phyloP scores from a whole-genome alignment of 805 yeast species.

The Wickerhamomyces rabaulensis region DNA sequence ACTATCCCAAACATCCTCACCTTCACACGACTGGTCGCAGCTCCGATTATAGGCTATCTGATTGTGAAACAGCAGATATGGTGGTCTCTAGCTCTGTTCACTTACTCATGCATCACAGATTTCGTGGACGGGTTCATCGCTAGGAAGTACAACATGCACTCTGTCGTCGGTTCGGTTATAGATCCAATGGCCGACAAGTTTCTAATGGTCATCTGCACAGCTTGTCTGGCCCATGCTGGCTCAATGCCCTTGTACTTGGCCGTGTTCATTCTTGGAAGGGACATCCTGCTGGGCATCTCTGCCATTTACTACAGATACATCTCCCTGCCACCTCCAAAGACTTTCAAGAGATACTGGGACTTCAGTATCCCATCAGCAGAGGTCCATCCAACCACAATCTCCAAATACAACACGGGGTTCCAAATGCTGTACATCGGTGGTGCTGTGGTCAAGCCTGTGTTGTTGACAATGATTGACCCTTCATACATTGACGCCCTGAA shows the following conservation, averaged over 20 bases:
- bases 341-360: constrained; percentile 70
- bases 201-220: constrained; percentile 81
- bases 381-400: constrained; percentile 80
- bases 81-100: constrained; percentile 67
- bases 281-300: constrained; percentile 62
- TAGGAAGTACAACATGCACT: constrained; percentile 65
- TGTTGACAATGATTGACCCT: constrained; percentile 30
- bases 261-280: constrained; percentile 75
- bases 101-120: constrained; percentile 87
- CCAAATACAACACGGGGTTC: constrained; percentile 84
- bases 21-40: constrained; percentile 66
- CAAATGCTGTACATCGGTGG: constrained; percentile 86
- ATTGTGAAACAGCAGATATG: constrained; percentile 58
- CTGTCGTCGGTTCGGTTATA: constrained; percentile 82
- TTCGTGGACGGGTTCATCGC: constrained; percentile 91
- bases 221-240: constrained; percentile 62
- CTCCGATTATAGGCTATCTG: constrained; percentile 82
- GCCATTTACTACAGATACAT: constrained; percentile 69
- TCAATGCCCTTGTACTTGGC: constrained; percentile 71
- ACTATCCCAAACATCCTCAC: constrained; percentile 88
- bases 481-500: constrained; percentile 21
- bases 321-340: constrained; percentile 72
- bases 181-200: constrained; percentile 96
- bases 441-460: constrained; percentile 51
- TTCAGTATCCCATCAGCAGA: constrained; percentile 76